These are phyloP conservation scores for Pseudocercospora macadamiae DNA, from an alignment of 2,329 filamentous ascomycete genomes.

Conservation along the genomic window DNA sequence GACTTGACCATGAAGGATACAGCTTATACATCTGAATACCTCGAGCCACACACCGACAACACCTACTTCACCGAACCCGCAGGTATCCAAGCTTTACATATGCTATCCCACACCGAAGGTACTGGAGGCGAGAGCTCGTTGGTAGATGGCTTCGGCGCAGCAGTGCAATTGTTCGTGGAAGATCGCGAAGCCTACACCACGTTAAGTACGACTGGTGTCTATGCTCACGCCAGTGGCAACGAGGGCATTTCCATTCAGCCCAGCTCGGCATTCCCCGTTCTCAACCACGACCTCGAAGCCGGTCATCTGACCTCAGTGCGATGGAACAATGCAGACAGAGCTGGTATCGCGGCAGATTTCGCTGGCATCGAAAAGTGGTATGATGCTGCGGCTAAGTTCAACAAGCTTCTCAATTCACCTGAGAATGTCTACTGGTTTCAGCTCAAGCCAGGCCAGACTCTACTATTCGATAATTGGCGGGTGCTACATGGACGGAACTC, in stretches of 20 bases:
- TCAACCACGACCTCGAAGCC: slow-evolving; percentile 60
- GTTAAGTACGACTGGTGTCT: slow-evolving; percentile 62
- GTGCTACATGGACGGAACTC: slow-evolving; percentile 83
- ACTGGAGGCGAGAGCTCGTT: slow-evolving; percentile 77
- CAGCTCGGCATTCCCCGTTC: slow-evolving; percentile 68
- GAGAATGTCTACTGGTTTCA: slow-evolving; percentile 78
- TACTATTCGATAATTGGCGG: slow-evolving; percentile 96
- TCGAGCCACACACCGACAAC: slow-evolving; percentile 88
- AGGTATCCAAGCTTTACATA: slow-evolving; percentile 88
- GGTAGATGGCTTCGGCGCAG: slow-evolving; percentile 82
- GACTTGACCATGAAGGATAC: slow-evolving; percentile 74
- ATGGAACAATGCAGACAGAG: slow-evolving; percentile 93
- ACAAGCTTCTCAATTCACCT: slow-evolving; percentile 66
- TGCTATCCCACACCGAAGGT: slow-evolving; percentile 75
- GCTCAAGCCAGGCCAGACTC: slow-evolving; percentile 73
- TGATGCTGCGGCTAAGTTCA: slow-evolving; percentile 71
- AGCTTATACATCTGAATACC: slow-evolving; percentile 77
- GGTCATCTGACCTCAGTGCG: slow-evolving; percentile 65
- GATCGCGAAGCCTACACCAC: slow-evolving; percentile 60
- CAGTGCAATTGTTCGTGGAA: slow-evolving; percentile 59
- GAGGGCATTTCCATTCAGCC: slow-evolving; percentile 79
- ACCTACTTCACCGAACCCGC: slow-evolving; percentile 95
- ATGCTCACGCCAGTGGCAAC: slow-evolving; percentile 86
- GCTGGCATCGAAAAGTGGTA: slow-evolving; percentile 67
- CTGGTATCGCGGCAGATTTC: slow-evolving; percentile 62